Percentiles rank a stretch among this genome's conserved stretches.
Conservation (phyloP, 352 stramenopile species). For the Phytophthora quininea region DNA sequence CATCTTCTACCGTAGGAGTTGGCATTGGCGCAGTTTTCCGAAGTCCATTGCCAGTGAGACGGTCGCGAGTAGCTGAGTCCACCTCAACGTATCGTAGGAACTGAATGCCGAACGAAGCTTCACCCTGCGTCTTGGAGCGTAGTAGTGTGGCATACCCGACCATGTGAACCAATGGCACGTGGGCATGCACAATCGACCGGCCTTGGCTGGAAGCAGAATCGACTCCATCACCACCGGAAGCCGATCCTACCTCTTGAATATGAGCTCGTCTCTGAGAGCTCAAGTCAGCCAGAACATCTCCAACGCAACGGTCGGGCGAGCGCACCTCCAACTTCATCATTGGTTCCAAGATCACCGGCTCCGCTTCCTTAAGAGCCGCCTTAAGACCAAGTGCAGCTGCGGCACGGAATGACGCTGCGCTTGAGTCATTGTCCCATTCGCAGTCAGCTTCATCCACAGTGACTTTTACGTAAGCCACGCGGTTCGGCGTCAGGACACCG, state of each 20-base stretch:
- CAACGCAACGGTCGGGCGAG: conserved; percentile 63
- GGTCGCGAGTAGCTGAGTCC: conserved; percentile 54
- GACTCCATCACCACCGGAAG: conserved; percentile 25
- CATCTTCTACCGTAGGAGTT: neutral
- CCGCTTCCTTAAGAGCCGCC: conserved; percentile 56
- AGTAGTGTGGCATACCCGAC: conserved; percentile 81
- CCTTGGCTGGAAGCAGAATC: conserved; percentile 30
- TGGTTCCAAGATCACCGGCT: conserved; percentile 70
- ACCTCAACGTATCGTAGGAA: conserved; percentile 77
- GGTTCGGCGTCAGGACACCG: conserved; percentile 62
- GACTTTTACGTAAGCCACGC: conserved; percentile 71
- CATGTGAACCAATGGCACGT: conserved; percentile 79
- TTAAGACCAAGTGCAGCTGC: conserved; percentile 61
- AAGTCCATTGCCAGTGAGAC: conserved; percentile 36
- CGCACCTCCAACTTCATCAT: conserved; percentile 82
- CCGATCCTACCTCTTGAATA: conserved; percentile 67
- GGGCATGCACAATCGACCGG: conserved; percentile 63
- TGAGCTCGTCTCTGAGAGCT: conserved; percentile 70
- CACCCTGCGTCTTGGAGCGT: conserved; percentile 79
- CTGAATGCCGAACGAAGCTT: conserved; percentile 81
- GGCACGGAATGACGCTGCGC: conserved; percentile 66
- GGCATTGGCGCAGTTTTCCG: conserved; percentile 17
- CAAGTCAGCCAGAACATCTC: conserved; percentile 79
- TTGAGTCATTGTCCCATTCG: conserved; percentile 70
- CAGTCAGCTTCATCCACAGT: conserved; percentile 64